Evolutionary conservation across 208 protist genomes (phyloP).

Genomic region (Crithidia brevicula): DNA sequence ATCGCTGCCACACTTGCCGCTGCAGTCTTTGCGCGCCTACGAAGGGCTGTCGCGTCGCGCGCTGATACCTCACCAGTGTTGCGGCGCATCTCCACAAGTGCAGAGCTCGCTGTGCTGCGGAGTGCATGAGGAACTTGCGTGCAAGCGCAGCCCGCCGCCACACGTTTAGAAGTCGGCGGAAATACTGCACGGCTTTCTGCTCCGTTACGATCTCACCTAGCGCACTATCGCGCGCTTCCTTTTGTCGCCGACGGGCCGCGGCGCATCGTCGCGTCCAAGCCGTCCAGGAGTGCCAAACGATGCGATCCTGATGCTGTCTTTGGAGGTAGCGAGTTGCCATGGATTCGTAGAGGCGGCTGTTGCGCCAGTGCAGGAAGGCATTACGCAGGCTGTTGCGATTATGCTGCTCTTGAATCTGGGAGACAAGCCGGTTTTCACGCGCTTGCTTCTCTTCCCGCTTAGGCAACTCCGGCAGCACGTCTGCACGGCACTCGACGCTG

Average conservation of each 20-base stretch:
- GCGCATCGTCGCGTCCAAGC: slow-evolving; percentile 30
- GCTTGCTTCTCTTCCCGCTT: background rate
- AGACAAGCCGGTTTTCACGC: background rate
- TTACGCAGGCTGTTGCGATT: background rate
- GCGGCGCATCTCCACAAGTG: slow-evolving; percentile 11
- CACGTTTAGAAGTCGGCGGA: slow-evolving; percentile 12
- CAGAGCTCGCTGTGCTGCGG: slow-evolving; percentile 19
- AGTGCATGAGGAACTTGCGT: slow-evolving; percentile 16
- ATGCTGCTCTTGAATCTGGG: background rate
- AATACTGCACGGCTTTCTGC: slow-evolving; percentile 24
- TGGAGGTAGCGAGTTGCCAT: slow-evolving; percentile 29
- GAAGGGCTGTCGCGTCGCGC: slow-evolving; percentile 7
- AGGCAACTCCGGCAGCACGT: background rate
- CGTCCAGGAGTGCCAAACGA: slow-evolving; percentile 20
- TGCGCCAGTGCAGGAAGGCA: slow-evolving; percentile 41
- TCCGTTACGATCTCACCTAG: slow-evolving; percentile 36
- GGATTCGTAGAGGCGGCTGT: slow-evolving; percentile 40
- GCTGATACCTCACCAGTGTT: slow-evolving; percentile 8
- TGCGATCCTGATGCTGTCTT: background rate
- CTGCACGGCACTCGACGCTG: no score
- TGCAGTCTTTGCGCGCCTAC: slow-evolving; percentile 6
- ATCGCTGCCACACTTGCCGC: slow-evolving; percentile 18
- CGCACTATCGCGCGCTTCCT: slow-evolving; percentile 22
- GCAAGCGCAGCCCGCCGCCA: slow-evolving; percentile 27
- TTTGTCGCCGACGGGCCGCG: background rate